Base-by-base conservation (phyloP, 2,329 filamentous ascomycete species). In the Colletotrichum chlorophyti region DNA sequence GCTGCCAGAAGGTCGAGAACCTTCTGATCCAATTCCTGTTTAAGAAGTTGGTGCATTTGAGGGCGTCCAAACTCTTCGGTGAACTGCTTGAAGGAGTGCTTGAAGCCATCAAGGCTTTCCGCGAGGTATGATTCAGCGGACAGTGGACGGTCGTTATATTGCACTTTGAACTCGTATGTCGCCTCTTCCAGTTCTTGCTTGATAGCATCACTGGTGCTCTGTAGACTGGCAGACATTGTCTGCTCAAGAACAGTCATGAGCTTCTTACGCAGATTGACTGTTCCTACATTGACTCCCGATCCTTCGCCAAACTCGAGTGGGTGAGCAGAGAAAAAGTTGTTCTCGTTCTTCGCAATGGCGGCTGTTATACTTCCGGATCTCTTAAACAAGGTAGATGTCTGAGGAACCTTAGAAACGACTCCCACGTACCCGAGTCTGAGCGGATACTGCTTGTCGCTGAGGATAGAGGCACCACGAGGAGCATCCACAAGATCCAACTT, bases 401-500 rank as follows among this genome's bases (percentile, higher is more conserved):
- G 78, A 59, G 94, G 94, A 7, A 92, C 86, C 61, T 91, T 90
- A 66, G 91, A 93, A 5, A 99, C 91, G 5, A 99, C 95, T 46
- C 95, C 95, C 4, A 99, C 94, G 67, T 99, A 99, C 4, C 95
- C 95, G 4, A 99, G 79, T n/a, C 95, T 85, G 26, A 99, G 81
- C 35, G 95, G 94, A 69, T 99, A 99, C 72, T 98, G 96, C 70
- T 87, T 89, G 72, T 99, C 94, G 23, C 83, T 88, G 17, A 99
- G 80, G 27, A 99, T 91, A 31, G 85, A 82, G 12, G 86, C 83
- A 26, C 93, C 95, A 57, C 94, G 87, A 7, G 81, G 79, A 3
- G 95, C 83, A 65, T 98, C 94, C 7, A 99, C 93, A 19, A 99
- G 82, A 68, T 99, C 95, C 94, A 99, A 97, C 78, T 99, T 99